Percentiles rank a stretch among this genome's conserved stretches.
phyloP scores from a whole-genome alignment of 768 basidiomycete species.

The Kwoniella sp. region DNA sequence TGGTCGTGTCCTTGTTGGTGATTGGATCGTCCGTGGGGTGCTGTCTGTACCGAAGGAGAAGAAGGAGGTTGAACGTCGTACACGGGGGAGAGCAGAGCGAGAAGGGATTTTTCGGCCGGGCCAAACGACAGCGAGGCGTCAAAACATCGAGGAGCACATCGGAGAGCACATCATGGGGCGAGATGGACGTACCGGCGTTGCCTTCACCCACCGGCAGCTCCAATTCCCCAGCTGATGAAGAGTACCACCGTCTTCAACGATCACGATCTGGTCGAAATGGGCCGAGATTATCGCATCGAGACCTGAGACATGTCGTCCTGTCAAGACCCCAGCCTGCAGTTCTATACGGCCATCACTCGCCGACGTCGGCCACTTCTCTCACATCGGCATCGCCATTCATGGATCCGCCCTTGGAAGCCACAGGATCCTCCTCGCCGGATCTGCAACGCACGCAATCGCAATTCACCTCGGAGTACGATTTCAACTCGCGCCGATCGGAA shows the following conservation, averaged over 20 bases:
- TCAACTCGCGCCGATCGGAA: conserved; percentile 5
- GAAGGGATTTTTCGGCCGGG: background rate
- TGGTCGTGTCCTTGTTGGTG: conserved; percentile 5
- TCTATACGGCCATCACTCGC: background rate
- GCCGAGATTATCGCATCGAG: conserved; percentile 15
- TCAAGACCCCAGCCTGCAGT: background rate
- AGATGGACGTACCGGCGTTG: conserved; percentile 10
- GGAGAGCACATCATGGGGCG: conserved; percentile 2
- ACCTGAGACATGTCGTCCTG: conserved; percentile 10
- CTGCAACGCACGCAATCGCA: background rate
- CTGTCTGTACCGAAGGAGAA: conserved; percentile 12
- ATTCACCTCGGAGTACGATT: background rate
- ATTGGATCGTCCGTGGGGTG: conserved; percentile 11
- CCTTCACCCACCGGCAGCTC: background rate
- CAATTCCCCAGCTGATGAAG: background rate
- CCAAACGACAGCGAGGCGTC: background rate
- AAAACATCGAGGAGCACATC: background rate
- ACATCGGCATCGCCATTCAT: conserved; percentile 1
- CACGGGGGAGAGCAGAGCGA: background rate
- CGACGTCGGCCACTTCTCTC: background rate
- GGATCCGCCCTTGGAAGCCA: background rate
- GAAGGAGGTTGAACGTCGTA: conserved; percentile 7
- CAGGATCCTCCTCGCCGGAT: background rate
- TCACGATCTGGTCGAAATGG: background rate
- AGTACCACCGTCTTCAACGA: conserved; percentile 1